Percentiles rank a stretch among this genome's conserved stretches.
Evolutionary conservation across 2,329 filamentous ascomycete species (phyloP).

Genomic region (Aspergillus puulaauensis): DNA sequence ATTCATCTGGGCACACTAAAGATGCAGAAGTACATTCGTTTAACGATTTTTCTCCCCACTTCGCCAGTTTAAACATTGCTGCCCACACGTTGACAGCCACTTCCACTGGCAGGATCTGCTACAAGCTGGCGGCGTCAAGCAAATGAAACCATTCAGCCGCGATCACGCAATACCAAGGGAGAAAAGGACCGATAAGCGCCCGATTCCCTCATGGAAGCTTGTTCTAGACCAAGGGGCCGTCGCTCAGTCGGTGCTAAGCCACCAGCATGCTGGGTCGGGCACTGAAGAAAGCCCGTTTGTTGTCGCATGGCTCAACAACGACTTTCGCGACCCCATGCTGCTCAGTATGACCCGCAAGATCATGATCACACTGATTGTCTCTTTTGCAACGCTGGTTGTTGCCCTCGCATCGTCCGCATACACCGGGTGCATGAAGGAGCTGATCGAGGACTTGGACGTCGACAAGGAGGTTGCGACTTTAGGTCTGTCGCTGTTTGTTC

Average conservation of each 20-base stretch:
- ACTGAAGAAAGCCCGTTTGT: constrained; percentile 44
- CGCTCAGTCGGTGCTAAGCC: constrained; percentile 34
- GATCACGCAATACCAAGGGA: too few species aligned
- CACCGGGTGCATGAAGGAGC: constrained; percentile 38
- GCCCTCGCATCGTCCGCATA: constrained; percentile 45
- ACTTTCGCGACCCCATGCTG: constrained; percentile 43
- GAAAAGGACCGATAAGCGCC: too few species aligned
- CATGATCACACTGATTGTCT: constrained; percentile 40
- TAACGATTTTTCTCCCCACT: too few species aligned
- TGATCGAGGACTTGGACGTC: constrained; percentile 35
- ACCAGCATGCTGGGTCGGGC: constrained; percentile 37
- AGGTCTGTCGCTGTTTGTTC: constrained; percentile 47
- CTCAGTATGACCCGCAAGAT: constrained; percentile 20
- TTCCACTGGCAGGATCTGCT: too few species aligned
- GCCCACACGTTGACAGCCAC: too few species aligned
- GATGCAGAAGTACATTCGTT: too few species aligned
- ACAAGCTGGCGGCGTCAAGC: too few species aligned
- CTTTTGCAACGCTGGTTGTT: constrained; percentile 43
- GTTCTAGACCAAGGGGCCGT: constrained; percentile 32
- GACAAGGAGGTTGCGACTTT: constrained; percentile 41
- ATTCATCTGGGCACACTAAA: too few species aligned
- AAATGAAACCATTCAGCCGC: too few species aligned
- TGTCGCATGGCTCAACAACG: constrained; percentile 44
- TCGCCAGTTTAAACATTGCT: too few species aligned
- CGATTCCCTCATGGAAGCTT: too few species aligned